phyloP scores from a whole-genome alignment of 192 early-diverging fungal species.

The Coemansia sp. region DNA sequence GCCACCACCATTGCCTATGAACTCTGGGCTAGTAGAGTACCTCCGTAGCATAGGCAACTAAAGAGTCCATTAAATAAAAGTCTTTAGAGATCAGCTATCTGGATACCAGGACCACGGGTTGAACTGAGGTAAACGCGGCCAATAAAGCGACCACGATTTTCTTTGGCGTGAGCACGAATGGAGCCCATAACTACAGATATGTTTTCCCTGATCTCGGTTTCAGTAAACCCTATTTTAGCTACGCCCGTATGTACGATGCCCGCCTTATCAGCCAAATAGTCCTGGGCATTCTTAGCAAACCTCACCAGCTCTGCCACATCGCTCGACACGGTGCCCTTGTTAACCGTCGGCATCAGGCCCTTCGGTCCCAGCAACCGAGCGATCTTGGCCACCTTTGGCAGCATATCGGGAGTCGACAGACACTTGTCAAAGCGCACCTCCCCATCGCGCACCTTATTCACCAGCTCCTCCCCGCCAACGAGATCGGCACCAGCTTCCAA shows the following conservation, averaged over 20 bases:
- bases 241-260: constrained; percentile 67
- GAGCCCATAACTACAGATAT: constrained; percentile 60
- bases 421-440: constrained; percentile 79
- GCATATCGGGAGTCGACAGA: constrained; percentile 85
- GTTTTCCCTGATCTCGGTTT: constrained; percentile 52
- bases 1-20: constrained; percentile 10
- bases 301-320: constrained; percentile 67
- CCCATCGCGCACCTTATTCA: constrained; percentile 64
- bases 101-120: constrained; percentile 68
- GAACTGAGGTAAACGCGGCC: constrained; percentile 64
- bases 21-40: constrained; percentile 9
- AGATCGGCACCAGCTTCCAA: constrained; percentile 72
- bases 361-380: constrained; percentile 89
- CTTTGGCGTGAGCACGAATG: constrained; percentile 58
- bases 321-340: constrained; percentile 80
- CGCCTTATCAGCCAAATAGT: constrained; percentile 73
- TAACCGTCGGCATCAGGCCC: constrained; percentile 92
- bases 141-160: constrained; percentile 51
- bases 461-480: constrained; percentile 86
- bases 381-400: constrained; percentile 83
- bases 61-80: not conserved
- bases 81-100: constrained; percentile 54
- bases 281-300: constrained; percentile 65
- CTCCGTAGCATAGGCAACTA: constrained; percentile 5
- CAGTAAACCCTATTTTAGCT: constrained; percentile 39